phyloP scores from a whole-genome alignment of 169 alveolate species.

The Plasmodium yoelii region DNA sequence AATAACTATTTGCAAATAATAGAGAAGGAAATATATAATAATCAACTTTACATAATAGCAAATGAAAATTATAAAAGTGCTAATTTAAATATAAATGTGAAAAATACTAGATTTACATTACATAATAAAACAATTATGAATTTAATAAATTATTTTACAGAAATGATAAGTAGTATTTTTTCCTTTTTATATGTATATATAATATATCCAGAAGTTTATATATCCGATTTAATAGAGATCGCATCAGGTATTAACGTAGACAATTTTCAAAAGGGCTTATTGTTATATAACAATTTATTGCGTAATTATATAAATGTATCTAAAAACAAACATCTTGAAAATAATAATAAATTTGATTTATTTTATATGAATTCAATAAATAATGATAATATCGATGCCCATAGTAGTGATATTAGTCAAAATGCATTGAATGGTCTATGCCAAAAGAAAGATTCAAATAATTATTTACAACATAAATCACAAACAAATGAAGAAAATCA shows the following conservation, averaged over 20 bases:
- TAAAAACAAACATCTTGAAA: slow-evolving; percentile 28
- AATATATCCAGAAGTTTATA: slow-evolving; percentile 29
- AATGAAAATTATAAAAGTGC: slow-evolving; percentile 34
- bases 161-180: slow-evolving; percentile 19
- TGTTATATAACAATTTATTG: slow-evolving; percentile 45
- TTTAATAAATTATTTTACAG: slow-evolving; percentile 52
- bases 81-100: slow-evolving; percentile 16
- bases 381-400: neutral
- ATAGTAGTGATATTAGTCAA: neutral
- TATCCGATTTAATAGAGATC: neutral
- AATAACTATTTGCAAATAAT: slow-evolving; percentile 8
- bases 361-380: neutral
- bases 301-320: slow-evolving; percentile 25
- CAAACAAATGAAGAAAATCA: neutral
- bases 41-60: slow-evolving; percentile 63
- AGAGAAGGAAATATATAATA: slow-evolving; percentile 40
- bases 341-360: too few species aligned
- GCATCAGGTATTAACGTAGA: slow-evolving; percentile 56
- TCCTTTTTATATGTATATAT: slow-evolving; percentile 61
- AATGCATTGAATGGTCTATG: neutral
- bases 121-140: slow-evolving; percentile 60
- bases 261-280: slow-evolving; percentile 60
- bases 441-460: neutral
- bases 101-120: slow-evolving; percentile 50
- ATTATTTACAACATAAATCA: neutral